Evolutionary conservation across 1,139 yeast genomes (phyloP).

Genomic region (Wickerhamomyces sp.): DNA sequence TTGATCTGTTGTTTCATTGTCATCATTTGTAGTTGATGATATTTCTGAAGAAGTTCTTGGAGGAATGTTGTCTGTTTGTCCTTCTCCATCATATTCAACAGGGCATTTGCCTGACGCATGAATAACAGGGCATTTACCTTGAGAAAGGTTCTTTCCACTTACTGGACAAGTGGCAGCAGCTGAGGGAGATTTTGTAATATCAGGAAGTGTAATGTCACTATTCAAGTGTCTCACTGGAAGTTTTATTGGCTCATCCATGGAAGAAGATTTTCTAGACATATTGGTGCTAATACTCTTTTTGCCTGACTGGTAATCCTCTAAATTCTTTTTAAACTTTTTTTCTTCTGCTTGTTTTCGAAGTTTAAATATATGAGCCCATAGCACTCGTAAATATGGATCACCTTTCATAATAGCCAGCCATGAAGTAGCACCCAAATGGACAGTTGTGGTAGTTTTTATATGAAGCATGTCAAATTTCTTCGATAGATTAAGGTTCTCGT

Average conservation of each 20-base stretch:
- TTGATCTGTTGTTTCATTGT: not conserved
- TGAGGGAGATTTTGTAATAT: not conserved
- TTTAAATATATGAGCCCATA: conserved; percentile 48
- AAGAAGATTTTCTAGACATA: conserved; percentile 1
- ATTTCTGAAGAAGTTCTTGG: not conserved
- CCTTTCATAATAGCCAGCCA: conserved; percentile 52
- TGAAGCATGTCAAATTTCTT: conserved; percentile 46
- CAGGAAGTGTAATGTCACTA: conserved; percentile 2
- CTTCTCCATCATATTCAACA: not conserved
- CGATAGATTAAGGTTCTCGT: conserved; percentile 38
- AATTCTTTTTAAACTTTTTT: conserved; percentile 12
- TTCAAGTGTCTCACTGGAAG: conserved; percentile 1
- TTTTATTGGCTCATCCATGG: not conserved
- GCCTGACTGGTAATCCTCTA: not conserved
- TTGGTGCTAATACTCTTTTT: not conserved
- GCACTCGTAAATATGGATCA: conserved; percentile 44
- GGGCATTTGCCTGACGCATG: conserved; percentile 2
- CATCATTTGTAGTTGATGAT: not conserved
- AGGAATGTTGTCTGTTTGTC: not conserved
- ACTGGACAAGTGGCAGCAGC: conserved; percentile 9
- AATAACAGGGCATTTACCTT: conserved; percentile 10
- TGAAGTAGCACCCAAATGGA: conserved; percentile 47
- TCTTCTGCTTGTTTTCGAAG: conserved; percentile 39
- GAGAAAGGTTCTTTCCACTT: conserved; percentile 11
- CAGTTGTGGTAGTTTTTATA: conserved; percentile 44